Base-by-base conservation (phyloP, 192 early-diverging fungal species). In the Thoreauomyces humboldtii region DNA sequence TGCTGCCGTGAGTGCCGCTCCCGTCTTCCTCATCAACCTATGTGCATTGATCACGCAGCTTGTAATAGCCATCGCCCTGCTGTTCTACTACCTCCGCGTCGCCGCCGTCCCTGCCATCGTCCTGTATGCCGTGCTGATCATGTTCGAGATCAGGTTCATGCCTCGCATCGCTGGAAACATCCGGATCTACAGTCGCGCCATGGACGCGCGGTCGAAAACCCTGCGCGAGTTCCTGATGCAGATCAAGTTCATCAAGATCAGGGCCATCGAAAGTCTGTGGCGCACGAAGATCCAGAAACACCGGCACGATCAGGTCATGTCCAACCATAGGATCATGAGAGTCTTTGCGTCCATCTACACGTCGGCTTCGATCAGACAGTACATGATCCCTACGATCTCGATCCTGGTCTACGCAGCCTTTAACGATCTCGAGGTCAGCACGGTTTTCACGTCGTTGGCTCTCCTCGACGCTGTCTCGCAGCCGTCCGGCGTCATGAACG, bases 401-500 rank as follows among this genome's bases (percentile, higher is more conserved):
- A 71, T 80, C 37, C 42, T 75, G 6, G 62, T 77, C 19, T 80
- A 80, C 55, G 72, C 63, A 29, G 22, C 61, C 22, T 12, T 51
- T 17, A 61, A 70, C 59, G 21, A 38, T 0, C 41, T 69, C 36
- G 46, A 66, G 17, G 22, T 42, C 32, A 24, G 44, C n/a, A 53
- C 15, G 17, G 64, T 80, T 46, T 80, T 80, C 51, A 31, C 74
- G 1, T 67, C 78, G n/a, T 29, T 58, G 46, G 36, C 73, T 61
- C 65, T 81, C 17, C 74, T 77, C 6, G 41, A 60, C 29, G 38
- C 72, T 6, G 21, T 81, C 12, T 70, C 65, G 47, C 43, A 46
- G 14, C 55, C 29, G 5, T 73, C 76, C 37, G 79, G 81, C 19
- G 71, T 71, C 56, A 69, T 61, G 24, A 71, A 82, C 24, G 75